A percentile compares a stretch with the other conserved stretches of the same genome.
phyloP scores from a whole-genome alignment of 495 filamentous ascomycete species.

The Penicillium nucicola region DNA sequence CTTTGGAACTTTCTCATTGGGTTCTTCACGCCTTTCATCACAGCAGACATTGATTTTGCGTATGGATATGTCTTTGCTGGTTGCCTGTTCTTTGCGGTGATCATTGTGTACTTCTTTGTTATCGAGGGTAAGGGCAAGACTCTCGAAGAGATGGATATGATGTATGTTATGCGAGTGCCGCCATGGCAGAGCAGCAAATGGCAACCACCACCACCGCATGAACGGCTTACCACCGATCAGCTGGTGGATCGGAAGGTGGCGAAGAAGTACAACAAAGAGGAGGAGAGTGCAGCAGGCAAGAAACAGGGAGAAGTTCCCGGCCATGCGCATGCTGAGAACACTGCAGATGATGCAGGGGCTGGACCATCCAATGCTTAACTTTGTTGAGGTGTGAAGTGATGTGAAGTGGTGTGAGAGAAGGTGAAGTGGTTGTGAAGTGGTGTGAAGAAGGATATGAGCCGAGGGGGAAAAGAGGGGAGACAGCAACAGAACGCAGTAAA shows the following conservation, averaged over 20 bases:
- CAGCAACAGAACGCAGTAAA: too few relatives aligned
- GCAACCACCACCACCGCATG: constrained; percentile 27
- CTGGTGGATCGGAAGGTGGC: constrained; percentile 28
- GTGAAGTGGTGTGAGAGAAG: too few relatives aligned
- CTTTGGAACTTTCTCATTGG: constrained; percentile 80
- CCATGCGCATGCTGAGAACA: constrained; percentile 23
- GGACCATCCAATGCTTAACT: constrained; percentile 19
- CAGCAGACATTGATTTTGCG: constrained; percentile 60
- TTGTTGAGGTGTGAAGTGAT: neutral
- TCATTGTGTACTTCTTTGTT: constrained; percentile 73
- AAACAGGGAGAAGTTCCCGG: constrained; percentile 11
- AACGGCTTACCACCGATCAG: constrained; percentile 30
- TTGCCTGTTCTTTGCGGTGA: constrained; percentile 58
- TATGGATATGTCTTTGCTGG: constrained; percentile 80
- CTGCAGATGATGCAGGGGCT: constrained; percentile 4
- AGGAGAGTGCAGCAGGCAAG: constrained; percentile 9
- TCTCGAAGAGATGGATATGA: constrained; percentile 77
- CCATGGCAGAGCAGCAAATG: constrained; percentile 55
- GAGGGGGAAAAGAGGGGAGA: neutral
- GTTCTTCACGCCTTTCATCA: constrained; percentile 78
- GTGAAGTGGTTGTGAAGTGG: neutral
- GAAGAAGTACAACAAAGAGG: constrained; percentile 14
- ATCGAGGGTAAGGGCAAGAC: constrained; percentile 62
- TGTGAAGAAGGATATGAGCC: neutral
- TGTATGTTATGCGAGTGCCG: constrained; percentile 67